Evolutionary conservation across 768 basidiomycete species (phyloP), one percentile per base, ranked within the genome.

Genomic region (Rhodocollybia butyracea): DNA sequence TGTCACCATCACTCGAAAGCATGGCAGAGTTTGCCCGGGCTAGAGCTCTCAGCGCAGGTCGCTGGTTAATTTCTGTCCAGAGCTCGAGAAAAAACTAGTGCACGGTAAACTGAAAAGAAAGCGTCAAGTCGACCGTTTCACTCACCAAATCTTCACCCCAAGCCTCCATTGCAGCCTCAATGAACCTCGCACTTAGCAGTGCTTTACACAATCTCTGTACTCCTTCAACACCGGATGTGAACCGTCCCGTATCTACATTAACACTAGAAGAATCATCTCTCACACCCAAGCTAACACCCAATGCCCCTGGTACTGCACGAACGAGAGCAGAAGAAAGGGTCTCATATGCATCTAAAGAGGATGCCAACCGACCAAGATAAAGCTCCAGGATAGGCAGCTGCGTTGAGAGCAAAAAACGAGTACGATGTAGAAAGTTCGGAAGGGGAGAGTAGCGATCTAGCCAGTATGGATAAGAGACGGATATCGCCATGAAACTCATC

Each of bases 101-200:
- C 27, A 15, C 8, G 19, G 19, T n/a, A 4, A 21, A 12, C 21
- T 36, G 34, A 17, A 36, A 36, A 36, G 43, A 53, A 36, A 40
- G 50, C 55, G 11, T 47, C 39, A 31, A 36, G 17, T n/a, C n/a
- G n/a, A 48, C 32, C 57, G n/a, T 38, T 29, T 32, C 43, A 29
- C 88, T 63, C 58, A 97, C 95, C 66, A 89, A 60, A 41, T 98
- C 94, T 68, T 99, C 96, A 24, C 88, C 88, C 95, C 95, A 98
- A 5, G 68, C 70, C 50, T 83, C 80, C 78, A 97, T 82, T 2
- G 83, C 83, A 26, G 72, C 72, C 58, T 79, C 78, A 24, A 96
- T 76, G 68, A 87, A 94, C 55, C 76, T 81, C 2, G 91, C 85
- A 63, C 93, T 95, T 12, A 97, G 69, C 17, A 89, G 73, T 2